Evolutionary conservation across 495 filamentous ascomycete species (phyloP).

Genomic region (Penicillium manginii): DNA sequence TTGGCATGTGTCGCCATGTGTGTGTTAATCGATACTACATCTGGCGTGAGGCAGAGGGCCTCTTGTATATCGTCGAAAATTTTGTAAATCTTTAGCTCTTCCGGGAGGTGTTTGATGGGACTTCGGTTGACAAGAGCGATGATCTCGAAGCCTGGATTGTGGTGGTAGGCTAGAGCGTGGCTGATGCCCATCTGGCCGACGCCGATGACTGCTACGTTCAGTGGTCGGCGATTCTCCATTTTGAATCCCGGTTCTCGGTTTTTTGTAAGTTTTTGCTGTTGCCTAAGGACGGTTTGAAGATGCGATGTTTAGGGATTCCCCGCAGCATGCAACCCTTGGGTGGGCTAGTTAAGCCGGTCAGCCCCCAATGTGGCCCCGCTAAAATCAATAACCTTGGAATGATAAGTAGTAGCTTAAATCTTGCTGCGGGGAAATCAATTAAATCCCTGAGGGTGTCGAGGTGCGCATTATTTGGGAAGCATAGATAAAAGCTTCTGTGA

Average conservation of each 20-base stretch:
- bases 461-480: not conserved
- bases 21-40: conserved; percentile 19
- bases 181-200: conserved; percentile 24
- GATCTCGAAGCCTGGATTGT: conserved; percentile 18
- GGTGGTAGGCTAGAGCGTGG: conserved; percentile 22
- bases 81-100: conserved; percentile 8
- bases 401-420: not conserved
- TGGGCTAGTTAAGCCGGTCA: not conserved
- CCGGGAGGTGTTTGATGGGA: conserved; percentile 10
- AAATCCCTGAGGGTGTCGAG: not conserved
- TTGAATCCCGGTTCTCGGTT: not conserved
- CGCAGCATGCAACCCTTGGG: not conserved
- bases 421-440: not conserved
- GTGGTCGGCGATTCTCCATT: not conserved
- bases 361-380: not conserved
- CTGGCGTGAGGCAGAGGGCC: conserved; percentile 12
- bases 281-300: not conserved
- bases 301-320: not conserved
- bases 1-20: conserved; percentile 21
- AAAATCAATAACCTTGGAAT: too few relatives aligned
- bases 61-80: conserved; percentile 7
- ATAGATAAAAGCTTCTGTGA: not conserved
- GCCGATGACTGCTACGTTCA: conserved; percentile 17
- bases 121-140: conserved; percentile 16
- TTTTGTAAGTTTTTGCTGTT: not conserved